Conservation (phyloP, 495 filamentous ascomycete species). For the Lasiosphaeria hispida region DNA sequence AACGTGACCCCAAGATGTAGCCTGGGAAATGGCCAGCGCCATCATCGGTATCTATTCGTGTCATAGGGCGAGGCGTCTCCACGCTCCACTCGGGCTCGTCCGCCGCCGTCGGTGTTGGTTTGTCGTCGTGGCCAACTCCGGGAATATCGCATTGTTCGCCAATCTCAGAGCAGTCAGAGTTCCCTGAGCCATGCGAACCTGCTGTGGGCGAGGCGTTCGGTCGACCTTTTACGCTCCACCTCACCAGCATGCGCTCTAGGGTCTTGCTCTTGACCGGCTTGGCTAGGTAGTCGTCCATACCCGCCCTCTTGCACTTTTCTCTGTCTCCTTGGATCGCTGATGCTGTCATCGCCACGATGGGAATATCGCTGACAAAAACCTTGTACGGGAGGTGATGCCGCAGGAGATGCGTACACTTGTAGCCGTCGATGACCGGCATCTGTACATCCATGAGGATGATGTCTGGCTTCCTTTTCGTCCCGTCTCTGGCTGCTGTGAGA, state of each 20-base stretch:
- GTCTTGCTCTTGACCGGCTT: slow-evolving; percentile 70
- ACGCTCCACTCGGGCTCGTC: slow-evolving; percentile 20
- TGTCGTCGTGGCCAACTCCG: slow-evolving; percentile 17
- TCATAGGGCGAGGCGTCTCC: slow-evolving; percentile 29
- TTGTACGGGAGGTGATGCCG: slow-evolving; percentile 59
- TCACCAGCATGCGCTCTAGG: slow-evolving; percentile 69
- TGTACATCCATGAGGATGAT: slow-evolving; percentile 90
- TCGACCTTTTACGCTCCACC: slow-evolving; percentile 43
- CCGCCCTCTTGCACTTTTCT: slow-evolving; percentile 72
- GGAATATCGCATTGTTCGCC: slow-evolving; percentile 34
- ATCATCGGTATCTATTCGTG: neutral
- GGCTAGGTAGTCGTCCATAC: slow-evolving; percentile 82
- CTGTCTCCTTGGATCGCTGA: slow-evolving; percentile 76
- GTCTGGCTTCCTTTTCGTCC: slow-evolving; percentile 54
- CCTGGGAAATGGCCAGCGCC: slow-evolving; percentile 10
- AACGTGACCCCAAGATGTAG: neutral
- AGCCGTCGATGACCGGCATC: slow-evolving; percentile 81
- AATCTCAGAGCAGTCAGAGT: slow-evolving; percentile 31
- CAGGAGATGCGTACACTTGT: slow-evolving; percentile 69
- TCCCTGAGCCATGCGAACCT: neutral
- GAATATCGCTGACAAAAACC: slow-evolving; percentile 50
- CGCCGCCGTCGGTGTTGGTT: neutral
- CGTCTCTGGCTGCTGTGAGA: slow-evolving; percentile 37
- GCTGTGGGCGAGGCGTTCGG: neutral
- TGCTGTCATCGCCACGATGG: slow-evolving; percentile 81